Evolutionary conservation across 2,329 filamentous ascomycete genomes (phyloP).

Genomic region (Ophiostoma tasmaniense): DNA sequence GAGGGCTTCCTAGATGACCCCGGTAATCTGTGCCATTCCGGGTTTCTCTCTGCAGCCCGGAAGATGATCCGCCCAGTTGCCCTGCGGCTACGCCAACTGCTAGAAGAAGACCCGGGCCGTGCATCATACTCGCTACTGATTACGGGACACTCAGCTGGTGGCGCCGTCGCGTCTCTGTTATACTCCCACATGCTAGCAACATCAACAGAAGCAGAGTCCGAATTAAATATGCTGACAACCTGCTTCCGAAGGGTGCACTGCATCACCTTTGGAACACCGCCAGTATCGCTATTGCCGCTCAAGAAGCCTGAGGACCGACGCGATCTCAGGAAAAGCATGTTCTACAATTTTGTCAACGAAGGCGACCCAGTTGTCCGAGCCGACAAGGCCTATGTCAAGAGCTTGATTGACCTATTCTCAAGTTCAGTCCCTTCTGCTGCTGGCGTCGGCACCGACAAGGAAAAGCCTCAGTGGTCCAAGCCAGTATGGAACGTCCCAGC

Average conservation of each 20-base stretch:
- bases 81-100: slow-evolving; percentile 55
- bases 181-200: slow-evolving; percentile 72
- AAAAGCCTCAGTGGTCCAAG: slow-evolving; percentile 20
- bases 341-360: slow-evolving; percentile 75
- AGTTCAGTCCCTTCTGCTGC: slow-evolving; percentile 42
- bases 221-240: slow-evolving; percentile 59
- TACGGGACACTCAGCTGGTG: slow-evolving; percentile 79
- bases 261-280: slow-evolving; percentile 76
- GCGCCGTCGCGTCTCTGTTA: slow-evolving; percentile 70
- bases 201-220: slow-evolving; percentile 47
- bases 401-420: slow-evolving; percentile 62
- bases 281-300: slow-evolving; percentile 63
- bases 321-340: slow-evolving; percentile 56
- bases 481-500: slow-evolving; percentile 58
- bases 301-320: slow-evolving; percentile 43
- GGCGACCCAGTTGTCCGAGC: slow-evolving; percentile 73
- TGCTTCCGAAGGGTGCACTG: slow-evolving; percentile 76
- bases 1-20: slow-evolving; percentile 66
- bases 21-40: slow-evolving; percentile 70
- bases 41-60: slow-evolving; percentile 67
- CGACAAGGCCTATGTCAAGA: slow-evolving; percentile 66
- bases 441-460: not conserved
- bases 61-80: slow-evolving; percentile 70
- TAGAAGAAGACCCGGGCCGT: slow-evolving; percentile 62
- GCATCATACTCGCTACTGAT: slow-evolving; percentile 64